Evolutionary conservation across 768 basidiomycete genomes (phyloP).

Genomic region (Leccinum uliginosum): DNA sequence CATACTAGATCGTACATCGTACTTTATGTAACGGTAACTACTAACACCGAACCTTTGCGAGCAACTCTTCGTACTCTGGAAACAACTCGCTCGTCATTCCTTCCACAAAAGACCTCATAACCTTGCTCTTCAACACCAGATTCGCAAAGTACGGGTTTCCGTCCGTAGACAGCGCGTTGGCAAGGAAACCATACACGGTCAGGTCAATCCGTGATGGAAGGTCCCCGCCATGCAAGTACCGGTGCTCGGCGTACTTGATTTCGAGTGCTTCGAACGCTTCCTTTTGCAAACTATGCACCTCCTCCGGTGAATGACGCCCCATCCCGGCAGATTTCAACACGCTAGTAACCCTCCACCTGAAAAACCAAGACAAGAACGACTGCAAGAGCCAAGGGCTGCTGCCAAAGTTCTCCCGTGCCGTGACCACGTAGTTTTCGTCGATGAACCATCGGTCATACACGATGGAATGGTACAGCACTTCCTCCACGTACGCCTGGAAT

Average conservation of each 20-base stretch:
- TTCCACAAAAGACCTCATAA: constrained; percentile 16
- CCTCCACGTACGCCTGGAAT: constrained; percentile 31
- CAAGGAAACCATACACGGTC: constrained; percentile 28
- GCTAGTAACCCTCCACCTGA: constrained; percentile 15
- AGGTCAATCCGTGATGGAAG: constrained; percentile 28
- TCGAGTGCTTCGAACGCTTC: constrained; percentile 31
- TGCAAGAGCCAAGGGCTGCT: constrained; percentile 17
- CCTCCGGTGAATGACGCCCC: constrained; percentile 32
- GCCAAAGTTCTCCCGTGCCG: constrained; percentile 13
- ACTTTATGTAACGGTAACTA: not conserved
- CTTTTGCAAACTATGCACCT: constrained; percentile 26
- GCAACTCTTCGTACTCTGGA: constrained; percentile 24
- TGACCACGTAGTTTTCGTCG: constrained; percentile 23
- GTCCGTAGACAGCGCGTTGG: constrained; percentile 21
- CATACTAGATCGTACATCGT: not conserved
- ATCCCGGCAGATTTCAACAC: constrained; percentile 23
- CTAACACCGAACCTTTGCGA: constrained; percentile 4
- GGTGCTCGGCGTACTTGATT: constrained; percentile 20
- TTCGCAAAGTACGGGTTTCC: constrained; percentile 27
- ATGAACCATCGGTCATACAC: constrained; percentile 30
- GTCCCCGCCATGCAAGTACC: constrained; percentile 24
- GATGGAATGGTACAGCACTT: constrained; percentile 26
- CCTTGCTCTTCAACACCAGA: constrained; percentile 19
- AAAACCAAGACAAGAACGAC: constrained; percentile 20
- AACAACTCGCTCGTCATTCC: constrained; percentile 25